Percentiles rank a stretch among this genome's conserved stretches.
These are phyloP conservation scores for Solanum gracilifrons DNA, from an alignment of 257 asterid genomes.

Conservation along the genomic window DNA sequence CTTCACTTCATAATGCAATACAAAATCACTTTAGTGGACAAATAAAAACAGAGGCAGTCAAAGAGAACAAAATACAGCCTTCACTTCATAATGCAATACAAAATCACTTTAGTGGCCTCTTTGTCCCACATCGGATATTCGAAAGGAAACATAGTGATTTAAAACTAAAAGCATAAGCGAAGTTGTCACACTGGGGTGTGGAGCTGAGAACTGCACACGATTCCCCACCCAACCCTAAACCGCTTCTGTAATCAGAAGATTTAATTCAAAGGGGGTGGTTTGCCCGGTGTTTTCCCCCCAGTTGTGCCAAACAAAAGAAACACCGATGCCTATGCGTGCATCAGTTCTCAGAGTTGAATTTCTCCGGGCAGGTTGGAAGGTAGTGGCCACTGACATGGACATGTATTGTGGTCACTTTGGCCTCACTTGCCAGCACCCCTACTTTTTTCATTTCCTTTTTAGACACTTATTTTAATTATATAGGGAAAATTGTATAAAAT, in stretches of 20 bases:
- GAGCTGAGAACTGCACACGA: not conserved
- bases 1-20: not conserved
- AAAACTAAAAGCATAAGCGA: fast-evolving
- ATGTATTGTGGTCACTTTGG: not conserved
- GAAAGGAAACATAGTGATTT: not conserved
- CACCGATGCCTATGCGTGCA: not conserved
- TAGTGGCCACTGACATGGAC: not conserved
- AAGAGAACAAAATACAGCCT: not conserved
- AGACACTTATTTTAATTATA: too few species aligned
- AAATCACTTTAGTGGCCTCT: not conserved
- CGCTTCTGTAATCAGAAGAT: not conserved
- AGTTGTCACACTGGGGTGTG: not conserved
- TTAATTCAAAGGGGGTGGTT: not conserved
- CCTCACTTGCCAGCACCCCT: not conserved
- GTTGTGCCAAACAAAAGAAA: not conserved
- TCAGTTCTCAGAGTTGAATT: not conserved
- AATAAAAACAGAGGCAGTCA: too few species aligned
- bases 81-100: not conserved
- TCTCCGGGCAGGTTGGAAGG: not conserved
- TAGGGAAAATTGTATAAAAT: too few species aligned
- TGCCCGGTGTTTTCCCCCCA: not conserved
- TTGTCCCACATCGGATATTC: not conserved
- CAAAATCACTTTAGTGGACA: not conserved
- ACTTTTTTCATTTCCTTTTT: not conserved
- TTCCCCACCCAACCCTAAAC: not conserved